Evolutionary conservation across 768 basidiomycete species (phyloP).

Genomic region (Collybia sp.): DNA sequence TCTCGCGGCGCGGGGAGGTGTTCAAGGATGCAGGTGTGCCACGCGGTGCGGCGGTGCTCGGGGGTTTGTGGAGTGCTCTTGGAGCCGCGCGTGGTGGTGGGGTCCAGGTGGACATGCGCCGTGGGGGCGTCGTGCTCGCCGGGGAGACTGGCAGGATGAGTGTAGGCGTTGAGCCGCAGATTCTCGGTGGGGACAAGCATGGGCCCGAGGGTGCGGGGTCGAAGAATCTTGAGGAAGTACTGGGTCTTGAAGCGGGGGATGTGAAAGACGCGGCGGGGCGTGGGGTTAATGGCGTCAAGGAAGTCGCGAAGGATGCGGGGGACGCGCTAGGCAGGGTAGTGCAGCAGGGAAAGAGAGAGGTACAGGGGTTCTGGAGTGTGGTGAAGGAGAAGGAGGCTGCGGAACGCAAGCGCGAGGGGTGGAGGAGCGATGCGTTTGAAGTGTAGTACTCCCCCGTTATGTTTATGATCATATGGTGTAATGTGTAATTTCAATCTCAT

Average conservation of each 20-base stretch:
- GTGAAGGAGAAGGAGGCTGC: neutral
- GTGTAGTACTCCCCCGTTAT: no score
- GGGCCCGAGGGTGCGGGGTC: slow-evolving; percentile 56
- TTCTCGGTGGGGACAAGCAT: slow-evolving; percentile 60
- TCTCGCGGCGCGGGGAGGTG: slow-evolving; percentile 51
- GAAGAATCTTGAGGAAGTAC: slow-evolving; percentile 22
- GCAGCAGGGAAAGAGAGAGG: slow-evolving; percentile 17
- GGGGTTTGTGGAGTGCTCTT: slow-evolving; percentile 66
- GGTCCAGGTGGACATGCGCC: slow-evolving; percentile 49
- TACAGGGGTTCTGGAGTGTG: slow-evolving; percentile 12
- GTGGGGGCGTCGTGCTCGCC: slow-evolving; percentile 55
- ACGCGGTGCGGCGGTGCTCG: slow-evolving; percentile 42
- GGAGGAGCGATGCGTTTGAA: neutral
- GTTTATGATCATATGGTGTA: no score
- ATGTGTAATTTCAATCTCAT: no score
- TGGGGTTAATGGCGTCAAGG: slow-evolving; percentile 17
- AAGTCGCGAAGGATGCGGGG: slow-evolving; percentile 7
- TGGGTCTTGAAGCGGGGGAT: slow-evolving; percentile 22
- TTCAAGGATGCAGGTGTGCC: slow-evolving; percentile 61
- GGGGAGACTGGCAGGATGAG: slow-evolving; percentile 37
- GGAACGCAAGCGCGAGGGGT: neutral
- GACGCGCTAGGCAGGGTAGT: slow-evolving; percentile 16
- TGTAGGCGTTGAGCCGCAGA: slow-evolving; percentile 71
- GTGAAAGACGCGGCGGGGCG: slow-evolving; percentile 11
- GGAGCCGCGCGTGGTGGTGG: slow-evolving; percentile 36